phyloP scores from a whole-genome alignment of 345 rosid species.

The Euphorbia pulcherrima region DNA sequence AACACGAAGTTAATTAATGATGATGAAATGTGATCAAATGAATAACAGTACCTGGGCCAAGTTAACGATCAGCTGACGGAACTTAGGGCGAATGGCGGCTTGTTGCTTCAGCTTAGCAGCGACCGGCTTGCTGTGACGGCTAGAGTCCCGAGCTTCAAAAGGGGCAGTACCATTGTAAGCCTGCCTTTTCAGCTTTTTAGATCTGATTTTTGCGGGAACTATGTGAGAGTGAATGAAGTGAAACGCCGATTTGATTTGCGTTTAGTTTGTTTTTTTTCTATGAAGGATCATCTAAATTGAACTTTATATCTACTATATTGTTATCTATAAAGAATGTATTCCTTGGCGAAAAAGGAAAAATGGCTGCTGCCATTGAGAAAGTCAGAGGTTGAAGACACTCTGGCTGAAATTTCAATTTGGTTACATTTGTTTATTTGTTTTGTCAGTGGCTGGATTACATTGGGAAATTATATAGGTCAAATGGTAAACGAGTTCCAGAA shows the following conservation, averaged over 20 bases:
- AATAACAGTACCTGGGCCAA: slow-evolving; percentile 61
- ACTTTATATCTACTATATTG: background rate
- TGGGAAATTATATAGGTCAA: too few relatives aligned
- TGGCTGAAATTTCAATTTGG: too few relatives aligned
- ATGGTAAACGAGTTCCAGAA: too few relatives aligned
- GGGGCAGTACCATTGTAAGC: slow-evolving; percentile 56
- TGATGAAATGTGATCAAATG: slow-evolving; percentile 2
- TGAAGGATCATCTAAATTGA: background rate
- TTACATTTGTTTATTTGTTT: background rate
- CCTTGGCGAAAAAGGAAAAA: slow-evolving; percentile 15
- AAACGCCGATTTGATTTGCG: background rate
- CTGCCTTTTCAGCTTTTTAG: background rate
- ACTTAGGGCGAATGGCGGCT: slow-evolving; percentile 68
- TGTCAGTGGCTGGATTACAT: background rate
- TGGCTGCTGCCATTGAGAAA: slow-evolving; percentile 9
- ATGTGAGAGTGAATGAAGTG: background rate
- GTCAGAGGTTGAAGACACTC: background rate
- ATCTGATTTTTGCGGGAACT: slow-evolving; percentile 2
- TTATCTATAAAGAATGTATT: background rate
- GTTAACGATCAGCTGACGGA: slow-evolving; percentile 61
- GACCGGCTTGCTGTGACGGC: slow-evolving; percentile 64
- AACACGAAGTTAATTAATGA: background rate
- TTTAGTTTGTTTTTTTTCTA: background rate
- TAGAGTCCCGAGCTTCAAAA: slow-evolving; percentile 70
- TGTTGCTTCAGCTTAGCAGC: slow-evolving; percentile 75